Evolutionary conservation across 2,329 filamentous ascomycete genomes (phyloP).

Genomic region (Aspergillus pseudoglaucus): DNA sequence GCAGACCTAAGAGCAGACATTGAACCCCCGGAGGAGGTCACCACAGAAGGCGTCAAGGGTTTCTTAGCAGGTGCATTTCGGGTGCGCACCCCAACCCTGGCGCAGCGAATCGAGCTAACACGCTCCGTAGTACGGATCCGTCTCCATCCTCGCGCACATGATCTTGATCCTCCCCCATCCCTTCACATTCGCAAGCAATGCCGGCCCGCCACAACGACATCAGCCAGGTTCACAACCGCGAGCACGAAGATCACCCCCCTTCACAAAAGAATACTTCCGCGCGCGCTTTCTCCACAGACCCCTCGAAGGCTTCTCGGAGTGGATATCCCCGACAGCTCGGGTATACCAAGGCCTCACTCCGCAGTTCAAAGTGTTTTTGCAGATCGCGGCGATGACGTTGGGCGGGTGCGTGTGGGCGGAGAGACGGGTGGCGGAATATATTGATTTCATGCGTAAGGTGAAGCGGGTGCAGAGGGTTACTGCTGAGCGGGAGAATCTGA

Average conservation of each 20-base stretch:
- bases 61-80: constrained; percentile 40
- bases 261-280: constrained; percentile 25
- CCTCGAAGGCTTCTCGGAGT: constrained; percentile 44
- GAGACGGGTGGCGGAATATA: constrained; percentile 40
- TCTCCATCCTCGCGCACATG: constrained; percentile 42
- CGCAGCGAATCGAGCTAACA: not conserved
- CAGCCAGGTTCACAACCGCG: not conserved
- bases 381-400: constrained; percentile 42
- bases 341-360: constrained; percentile 43
- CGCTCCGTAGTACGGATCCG: constrained; percentile 34
- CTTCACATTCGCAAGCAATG: constrained; percentile 31
- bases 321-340: constrained; percentile 37
- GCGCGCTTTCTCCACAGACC: constrained; percentile 33
- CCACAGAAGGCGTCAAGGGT: constrained; percentile 34
- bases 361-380: constrained; percentile 46
- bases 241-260: constrained; percentile 10
- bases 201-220: constrained; percentile 18
- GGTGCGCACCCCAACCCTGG: constrained; percentile 20
- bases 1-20: constrained; percentile 32
- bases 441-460: constrained; percentile 35
- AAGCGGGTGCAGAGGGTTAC: constrained; percentile 37
- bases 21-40: constrained; percentile 38
- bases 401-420: constrained; percentile 46
- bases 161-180: constrained; percentile 39
- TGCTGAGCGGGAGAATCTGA: constrained; percentile 15